These are phyloP conservation scores for Aquilaria agallochum DNA, from an alignment of 441 rosid species.

Conservation along the genomic window DNA sequence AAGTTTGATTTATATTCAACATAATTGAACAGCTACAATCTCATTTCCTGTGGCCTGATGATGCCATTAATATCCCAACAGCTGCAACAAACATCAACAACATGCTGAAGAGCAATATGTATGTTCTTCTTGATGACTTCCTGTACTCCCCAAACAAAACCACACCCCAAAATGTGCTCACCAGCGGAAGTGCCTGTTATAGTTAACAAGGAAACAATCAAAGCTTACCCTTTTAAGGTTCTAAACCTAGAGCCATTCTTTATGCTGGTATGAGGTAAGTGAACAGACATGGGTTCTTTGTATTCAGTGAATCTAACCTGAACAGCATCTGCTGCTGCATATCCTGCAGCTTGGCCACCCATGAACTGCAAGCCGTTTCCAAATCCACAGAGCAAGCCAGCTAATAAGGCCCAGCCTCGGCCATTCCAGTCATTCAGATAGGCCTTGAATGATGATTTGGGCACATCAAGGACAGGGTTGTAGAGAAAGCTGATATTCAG, in stretches of 20 bases:
- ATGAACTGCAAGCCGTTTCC: slow-evolving; percentile 90
- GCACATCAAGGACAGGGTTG: slow-evolving; percentile 55
- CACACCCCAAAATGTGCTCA: slow-evolving; percentile 86
- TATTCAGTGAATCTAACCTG: slow-evolving; percentile 41
- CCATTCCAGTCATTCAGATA: slow-evolving; percentile 78
- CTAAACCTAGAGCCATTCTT: too few relatives aligned
- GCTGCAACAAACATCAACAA: slow-evolving; percentile 69
- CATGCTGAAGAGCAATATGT: slow-evolving; percentile 57
- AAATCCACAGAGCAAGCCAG: slow-evolving; percentile 79
- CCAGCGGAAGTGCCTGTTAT: slow-evolving; percentile 79
- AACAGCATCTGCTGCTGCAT: slow-evolving; percentile 90
- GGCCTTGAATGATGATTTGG: slow-evolving; percentile 62
- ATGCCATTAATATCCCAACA: slow-evolving; percentile 76
- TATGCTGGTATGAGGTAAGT: too few relatives aligned
- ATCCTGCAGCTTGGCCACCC: slow-evolving; percentile 94
- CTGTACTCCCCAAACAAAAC: slow-evolving; percentile 74
- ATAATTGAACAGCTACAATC: background rate
- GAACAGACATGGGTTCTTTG: background rate
- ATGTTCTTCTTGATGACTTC: slow-evolving; percentile 70
- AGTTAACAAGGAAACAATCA: background rate
- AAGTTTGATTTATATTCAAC: background rate
- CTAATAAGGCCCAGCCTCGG: slow-evolving; percentile 82
- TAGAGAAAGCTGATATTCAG: slow-evolving; percentile 66
- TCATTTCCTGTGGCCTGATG: slow-evolving; percentile 75
- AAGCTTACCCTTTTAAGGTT: background rate